Conservation (phyloP, 768 basidiomycete species). For the Leccinum barrowsii region DNA sequence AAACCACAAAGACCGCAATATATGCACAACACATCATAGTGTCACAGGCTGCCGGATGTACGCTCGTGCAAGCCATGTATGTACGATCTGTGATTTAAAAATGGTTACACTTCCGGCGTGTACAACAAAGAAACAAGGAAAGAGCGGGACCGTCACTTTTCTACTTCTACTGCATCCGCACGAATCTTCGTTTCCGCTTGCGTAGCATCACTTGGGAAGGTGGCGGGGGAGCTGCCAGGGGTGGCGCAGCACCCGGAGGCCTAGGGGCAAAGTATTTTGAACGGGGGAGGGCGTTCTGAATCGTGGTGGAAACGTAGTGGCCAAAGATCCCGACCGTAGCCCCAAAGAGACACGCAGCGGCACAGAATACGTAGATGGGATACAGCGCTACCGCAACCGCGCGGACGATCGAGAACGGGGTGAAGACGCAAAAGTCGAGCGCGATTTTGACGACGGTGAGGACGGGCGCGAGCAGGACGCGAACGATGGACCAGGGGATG, state of each 20-base stretch:
- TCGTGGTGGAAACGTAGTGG: constrained; percentile 13
- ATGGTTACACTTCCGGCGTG: not conserved
- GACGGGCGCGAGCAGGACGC: constrained; percentile 48
- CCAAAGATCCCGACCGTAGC: constrained; percentile 42
- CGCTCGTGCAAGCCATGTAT: not conserved
- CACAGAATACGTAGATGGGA: constrained; percentile 54
- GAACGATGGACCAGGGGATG: constrained; percentile 23
- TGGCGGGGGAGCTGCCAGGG: not conserved
- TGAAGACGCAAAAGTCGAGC: constrained; percentile 40
- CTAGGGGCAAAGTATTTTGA: constrained; percentile 12
- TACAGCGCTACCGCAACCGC: constrained; percentile 44
- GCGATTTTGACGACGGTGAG: constrained; percentile 37
- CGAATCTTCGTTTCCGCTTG: constrained; percentile 22
- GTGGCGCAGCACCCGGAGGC: constrained; percentile 1
- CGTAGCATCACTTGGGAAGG: constrained; percentile 15
- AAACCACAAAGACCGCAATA: too few species aligned
- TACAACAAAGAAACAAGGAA: not conserved
- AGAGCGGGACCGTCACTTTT: not conserved
- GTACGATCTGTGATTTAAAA: not conserved
- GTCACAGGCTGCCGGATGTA: not conserved
- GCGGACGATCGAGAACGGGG: constrained; percentile 40
- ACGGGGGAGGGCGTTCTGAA: constrained; percentile 11
- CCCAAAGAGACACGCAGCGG: constrained; percentile 54
- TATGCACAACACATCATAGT: too few species aligned
- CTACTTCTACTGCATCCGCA: constrained; percentile 23